These are phyloP conservation scores for Chaetomium sp. DNA, from an alignment of 2,329 filamentous ascomycete genomes.

Conservation along the genomic window DNA sequence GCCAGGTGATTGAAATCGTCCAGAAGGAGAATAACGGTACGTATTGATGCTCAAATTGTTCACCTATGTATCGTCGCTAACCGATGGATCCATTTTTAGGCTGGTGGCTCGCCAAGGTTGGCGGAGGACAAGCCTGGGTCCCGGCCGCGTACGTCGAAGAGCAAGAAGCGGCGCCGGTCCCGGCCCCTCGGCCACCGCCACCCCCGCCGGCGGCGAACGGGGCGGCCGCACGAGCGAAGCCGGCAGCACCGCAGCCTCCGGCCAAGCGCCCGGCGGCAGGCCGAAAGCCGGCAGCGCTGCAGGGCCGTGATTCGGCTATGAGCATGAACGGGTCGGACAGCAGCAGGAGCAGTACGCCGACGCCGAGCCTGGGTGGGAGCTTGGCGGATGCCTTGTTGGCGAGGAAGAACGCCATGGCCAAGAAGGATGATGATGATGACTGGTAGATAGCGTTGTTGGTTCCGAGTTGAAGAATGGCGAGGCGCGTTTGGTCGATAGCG, in stretches of 20 bases:
- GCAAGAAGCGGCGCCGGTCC: conserved; percentile 62
- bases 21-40: conserved; percentile 94
- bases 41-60: conserved; percentile 38
- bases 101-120: conserved; percentile 91
- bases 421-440: conserved; percentile 70
- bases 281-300: conserved; percentile 70
- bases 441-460: conserved; percentile 51
- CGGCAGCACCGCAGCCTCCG: conserved; percentile 64
- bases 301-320: conserved; percentile 72
- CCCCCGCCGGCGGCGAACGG: conserved; percentile 75
- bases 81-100: conserved; percentile 60
- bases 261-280: conserved; percentile 74
- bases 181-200: conserved; percentile 65
- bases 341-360: conserved; percentile 72
- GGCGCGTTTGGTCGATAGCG: conserved; percentile 13
- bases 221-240: conserved; percentile 72
- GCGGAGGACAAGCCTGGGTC: conserved; percentile 79
- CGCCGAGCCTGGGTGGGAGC: conserved; percentile 70
- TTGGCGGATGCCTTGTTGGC: conserved; percentile 78
- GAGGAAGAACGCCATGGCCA: conserved; percentile 75
- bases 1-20: conserved; percentile 84
- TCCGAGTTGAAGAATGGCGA: conserved; percentile 1
- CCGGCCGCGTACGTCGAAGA: conserved; percentile 94
- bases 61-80: conserved; percentile 5
- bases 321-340: conserved; percentile 61